Evolutionary conservation across 2,329 filamentous ascomycete species (phyloP).

Genomic region (Alternaria viburni): DNA sequence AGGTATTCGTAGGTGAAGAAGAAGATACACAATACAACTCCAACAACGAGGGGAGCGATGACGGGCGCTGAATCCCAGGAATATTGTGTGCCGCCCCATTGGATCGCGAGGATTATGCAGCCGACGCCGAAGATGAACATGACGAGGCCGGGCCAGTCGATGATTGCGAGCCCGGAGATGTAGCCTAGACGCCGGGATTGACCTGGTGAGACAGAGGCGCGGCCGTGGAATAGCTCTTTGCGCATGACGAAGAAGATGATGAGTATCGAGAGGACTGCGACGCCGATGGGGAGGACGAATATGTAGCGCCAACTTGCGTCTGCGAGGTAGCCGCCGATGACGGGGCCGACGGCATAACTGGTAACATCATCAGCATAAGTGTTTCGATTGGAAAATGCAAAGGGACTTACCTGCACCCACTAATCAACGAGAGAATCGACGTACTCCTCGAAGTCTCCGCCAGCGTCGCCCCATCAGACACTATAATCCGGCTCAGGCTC

Average conservation of each 20-base stretch:
- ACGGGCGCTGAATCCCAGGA: conserved; percentile 63
- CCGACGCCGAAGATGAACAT: conserved; percentile 46
- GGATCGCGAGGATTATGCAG: conserved; percentile 46
- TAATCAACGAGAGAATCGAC: conserved; percentile 68
- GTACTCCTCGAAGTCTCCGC: conserved; percentile 75
- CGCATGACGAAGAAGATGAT: conserved; percentile 64
- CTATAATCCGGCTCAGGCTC: conserved; percentile 66
- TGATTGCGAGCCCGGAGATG: conserved; percentile 53
- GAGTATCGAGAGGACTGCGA: conserved; percentile 56
- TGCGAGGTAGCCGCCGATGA: conserved; percentile 66
- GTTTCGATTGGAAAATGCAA: no score
- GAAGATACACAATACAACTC: conserved; percentile 52
- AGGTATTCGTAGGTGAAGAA: conserved; percentile 62
- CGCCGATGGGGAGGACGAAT: conserved; percentile 60
- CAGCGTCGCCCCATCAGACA: conserved; percentile 70
- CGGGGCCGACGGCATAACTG: conserved; percentile 65
- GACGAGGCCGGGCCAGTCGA: conserved; percentile 45
- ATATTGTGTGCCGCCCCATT: conserved; percentile 66
- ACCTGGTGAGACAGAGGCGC: conserved; percentile 47
- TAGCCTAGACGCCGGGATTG: conserved; percentile 44
- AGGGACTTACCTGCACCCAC: conserved; percentile 57
- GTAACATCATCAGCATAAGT: no score
- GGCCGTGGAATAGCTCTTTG: conserved; percentile 62
- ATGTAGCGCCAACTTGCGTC: conserved; percentile 68
- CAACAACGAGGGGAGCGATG: conserved; percentile 61